Percentiles rank a stretch among this genome's conserved stretches.
phyloP scores from a whole-genome alignment of 2,329 filamentous ascomycete genomes.

The Penicillium digitatum region DNA sequence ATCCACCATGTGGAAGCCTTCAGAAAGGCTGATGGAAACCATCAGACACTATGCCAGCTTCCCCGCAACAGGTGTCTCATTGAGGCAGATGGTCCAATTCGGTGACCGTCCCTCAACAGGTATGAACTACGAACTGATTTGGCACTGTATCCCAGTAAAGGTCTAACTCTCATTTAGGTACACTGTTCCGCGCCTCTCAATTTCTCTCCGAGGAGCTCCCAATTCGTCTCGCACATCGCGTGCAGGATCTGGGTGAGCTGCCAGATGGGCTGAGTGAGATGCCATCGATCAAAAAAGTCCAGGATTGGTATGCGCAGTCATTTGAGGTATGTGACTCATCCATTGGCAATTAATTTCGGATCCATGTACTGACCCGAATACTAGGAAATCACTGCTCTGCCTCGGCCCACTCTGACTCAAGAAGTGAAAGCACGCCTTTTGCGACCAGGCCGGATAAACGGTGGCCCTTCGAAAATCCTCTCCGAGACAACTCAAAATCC shows the following conservation, averaged over 20 bases:
- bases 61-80: slow-evolving; percentile 89
- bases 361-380: slow-evolving; percentile 18
- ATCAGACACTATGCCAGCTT: slow-evolving; percentile 97
- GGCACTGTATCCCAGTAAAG: no score
- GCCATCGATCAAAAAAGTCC: slow-evolving; percentile 91
- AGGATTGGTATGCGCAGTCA: slow-evolving; percentile 98
- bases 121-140: slow-evolving; percentile 47
- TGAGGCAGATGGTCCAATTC: slow-evolving; percentile 99
- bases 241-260: slow-evolving; percentile 86
- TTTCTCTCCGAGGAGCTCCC: slow-evolving; percentile 98
- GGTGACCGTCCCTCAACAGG: slow-evolving; percentile 88
- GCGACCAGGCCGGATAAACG: slow-evolving; percentile 46
- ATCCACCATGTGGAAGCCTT: slow-evolving; percentile 80
- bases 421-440: slow-evolving; percentile 78
- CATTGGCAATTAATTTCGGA: background rate
- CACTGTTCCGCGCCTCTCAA: slow-evolving; percentile 93
- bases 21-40: slow-evolving; percentile 87
- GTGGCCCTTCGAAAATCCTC: slow-evolving; percentile 63
- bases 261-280: slow-evolving; percentile 97
- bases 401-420: slow-evolving; percentile 68
- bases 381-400: slow-evolving; percentile 82
- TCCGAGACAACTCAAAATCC: slow-evolving; percentile 85
- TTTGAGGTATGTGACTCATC: slow-evolving; percentile 70
- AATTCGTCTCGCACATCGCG: slow-evolving; percentile 91
- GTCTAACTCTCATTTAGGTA: slow-evolving; percentile 55